Base-by-base conservation (phyloP, 2,329 filamentous ascomycete species). In the Blastomyces silverae region DNA sequence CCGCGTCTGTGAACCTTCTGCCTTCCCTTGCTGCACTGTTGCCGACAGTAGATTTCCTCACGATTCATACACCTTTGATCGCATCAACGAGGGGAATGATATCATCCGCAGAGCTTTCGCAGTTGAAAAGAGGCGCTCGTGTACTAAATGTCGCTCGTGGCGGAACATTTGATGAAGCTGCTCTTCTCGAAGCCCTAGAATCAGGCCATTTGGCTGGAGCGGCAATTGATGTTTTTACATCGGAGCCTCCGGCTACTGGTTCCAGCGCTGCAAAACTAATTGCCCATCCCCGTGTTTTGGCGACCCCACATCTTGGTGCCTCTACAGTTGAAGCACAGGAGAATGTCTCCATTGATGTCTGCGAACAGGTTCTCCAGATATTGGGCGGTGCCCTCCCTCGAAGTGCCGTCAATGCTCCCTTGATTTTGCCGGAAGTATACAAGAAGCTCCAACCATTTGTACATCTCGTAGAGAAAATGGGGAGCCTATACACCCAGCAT, bases 311-410 rank as follows among this genome's bases (percentile, higher is more conserved):
- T 74, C 81, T 94, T 0, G 90, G 90, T 8, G 90, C 90, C 0
- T 90, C 87, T 0, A 94, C 90, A 0, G 83, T 89, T 44, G 90
- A 94, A 80, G 90, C 90, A 0, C 90, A 94, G 74, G 89, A 93
- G 72, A 92, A 92, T 67, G 90, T 92, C 3, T 90, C 88, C 1
- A 84, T 92, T 67, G 90, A 93, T 70, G 90, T 93, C 10, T 93
- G 90, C 75, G 87, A 88, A 44, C 90, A 94, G 76, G 89, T 92
- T 15, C 81, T 89, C 0, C 84, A 87, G 65, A 90, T 93, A 53
- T 79, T 94, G 2, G 80, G 82, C 0, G 90, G 90, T 2, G 87
- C 88, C 0, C 80, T 92, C 1, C 90, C 90, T 0, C 89, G 89
- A 0, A 86, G 84, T 25, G 89, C 90, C 5, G 90, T 93, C 72